Base-by-base conservation (phyloP, 2,329 filamentous ascomycete species). In the Clathrospora elynae region DNA sequence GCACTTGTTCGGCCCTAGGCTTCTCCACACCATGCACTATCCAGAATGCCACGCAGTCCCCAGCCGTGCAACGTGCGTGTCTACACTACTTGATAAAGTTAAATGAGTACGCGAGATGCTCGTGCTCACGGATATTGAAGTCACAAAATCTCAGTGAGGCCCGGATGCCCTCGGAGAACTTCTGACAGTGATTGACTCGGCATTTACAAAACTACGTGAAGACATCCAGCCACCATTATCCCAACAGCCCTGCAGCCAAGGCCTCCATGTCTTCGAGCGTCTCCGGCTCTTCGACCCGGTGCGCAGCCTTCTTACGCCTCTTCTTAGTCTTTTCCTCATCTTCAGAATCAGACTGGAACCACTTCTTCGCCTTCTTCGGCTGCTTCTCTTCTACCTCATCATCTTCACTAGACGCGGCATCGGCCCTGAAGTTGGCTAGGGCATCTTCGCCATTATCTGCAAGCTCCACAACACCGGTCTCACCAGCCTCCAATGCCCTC, bases 211-310 rank as follows among this genome's bases (percentile, higher is more conserved):
- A n/a, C n/a, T n/a, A n/a, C n/a, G n/a, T n/a, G n/a, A n/a, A n/a
- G n/a, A n/a, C n/a, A n/a, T n/a, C n/a, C n/a, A n/a, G n/a, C n/a
- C n/a, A n/a, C n/a, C n/a, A 23, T 10, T 28, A 68, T 5, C 53
- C 80, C 65, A 95, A 70, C 68, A 93, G 71, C 3, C 86, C 86
- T 30, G 85, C 81, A 40, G 89, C 89, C 71, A 92, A 71, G 26
- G 84, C 83, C 72, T 92, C 88, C 57, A 90, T 76, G 69, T 91
- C 87, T 68, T 90, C 86, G 58, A 92, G 73, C 28, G 86, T 91
- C 71, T 90, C 85, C 9, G 87, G 87, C 73, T 89, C 84, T 37
- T 84, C 79, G 10, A 77, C 57, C 82, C 77, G 71, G 81, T 61
- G 85, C 78, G 71, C 78, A 79, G 43, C 68, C 62, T 61, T 75